Percentiles rank a stretch among this genome's conserved stretches.
Conservation (phyloP, 768 basidiomycete genomes). For the Tylopilus sp. region DNA sequence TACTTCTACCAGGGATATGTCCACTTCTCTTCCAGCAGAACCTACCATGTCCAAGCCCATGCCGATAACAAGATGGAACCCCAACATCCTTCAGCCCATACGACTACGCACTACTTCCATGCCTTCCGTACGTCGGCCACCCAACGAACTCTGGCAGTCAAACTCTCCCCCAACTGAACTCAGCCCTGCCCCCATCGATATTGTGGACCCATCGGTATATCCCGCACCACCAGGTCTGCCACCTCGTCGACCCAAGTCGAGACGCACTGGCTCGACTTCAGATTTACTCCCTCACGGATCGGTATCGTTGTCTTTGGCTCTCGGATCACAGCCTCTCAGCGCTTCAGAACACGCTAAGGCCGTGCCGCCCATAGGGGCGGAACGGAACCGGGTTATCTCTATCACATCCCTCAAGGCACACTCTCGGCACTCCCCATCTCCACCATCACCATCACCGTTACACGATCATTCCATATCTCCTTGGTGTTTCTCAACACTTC, state of each 20-base stretch:
- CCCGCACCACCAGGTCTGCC: conserved; percentile 22
- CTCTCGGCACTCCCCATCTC: not conserved
- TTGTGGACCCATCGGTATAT: conserved; percentile 1
- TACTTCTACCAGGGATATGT: conserved; percentile 12
- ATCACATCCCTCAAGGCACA: conserved; percentile 12
- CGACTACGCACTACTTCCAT: conserved; percentile 11
- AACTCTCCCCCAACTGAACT: conserved; percentile 7
- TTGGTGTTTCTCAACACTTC: conserved; percentile 10
- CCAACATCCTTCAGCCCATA: conserved; percentile 17
- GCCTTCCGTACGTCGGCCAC: conserved; percentile 18
- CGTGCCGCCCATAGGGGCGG: conserved; percentile 29
- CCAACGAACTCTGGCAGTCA: conserved; percentile 20
- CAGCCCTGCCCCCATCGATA: not conserved
- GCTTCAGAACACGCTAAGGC: conserved; percentile 20
- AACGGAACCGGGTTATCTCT: conserved; percentile 24
- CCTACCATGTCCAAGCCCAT: not conserved
- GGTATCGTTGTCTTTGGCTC: conserved; percentile 21
- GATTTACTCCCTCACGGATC: conserved; percentile 10
- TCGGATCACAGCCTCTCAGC: conserved; percentile 25
- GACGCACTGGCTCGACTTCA: conserved; percentile 5
- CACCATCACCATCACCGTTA: not conserved
- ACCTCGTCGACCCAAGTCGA: conserved; percentile 8
- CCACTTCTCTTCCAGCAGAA: not conserved
- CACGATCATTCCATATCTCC: not conserved
- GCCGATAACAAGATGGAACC: conserved; percentile 14